Percentiles rank a stretch among this genome's conserved stretches.
These are phyloP conservation scores for Fraxinus americana DNA, from an alignment of 257 asterid species.

Conservation along the genomic window DNA sequence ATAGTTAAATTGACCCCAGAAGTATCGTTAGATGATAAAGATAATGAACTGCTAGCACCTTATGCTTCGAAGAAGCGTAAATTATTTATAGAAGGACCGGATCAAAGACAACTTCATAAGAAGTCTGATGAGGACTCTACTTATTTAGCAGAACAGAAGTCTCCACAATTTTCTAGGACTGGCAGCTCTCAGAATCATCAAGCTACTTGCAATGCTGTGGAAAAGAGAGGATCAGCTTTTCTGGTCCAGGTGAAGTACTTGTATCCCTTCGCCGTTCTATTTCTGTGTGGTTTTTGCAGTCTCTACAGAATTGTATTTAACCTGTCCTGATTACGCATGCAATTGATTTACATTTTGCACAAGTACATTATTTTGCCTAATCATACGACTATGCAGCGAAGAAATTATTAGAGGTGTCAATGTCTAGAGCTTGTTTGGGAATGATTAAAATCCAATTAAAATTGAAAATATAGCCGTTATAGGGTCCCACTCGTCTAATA, in stretches of 20 bases:
- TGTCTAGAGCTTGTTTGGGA: too few species aligned
- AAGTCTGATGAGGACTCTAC: conserved; percentile 25
- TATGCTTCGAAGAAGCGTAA: conserved; percentile 57
- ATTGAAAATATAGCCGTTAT: too few species aligned
- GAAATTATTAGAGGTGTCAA: neutral
- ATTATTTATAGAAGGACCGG: conserved; percentile 55
- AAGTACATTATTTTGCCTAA: neutral
- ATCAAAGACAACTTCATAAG: conserved; percentile 32
- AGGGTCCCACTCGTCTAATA: too few species aligned
- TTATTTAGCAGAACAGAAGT: conserved; percentile 39
- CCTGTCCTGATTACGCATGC: neutral
- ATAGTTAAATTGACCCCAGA: conserved; percentile 17
- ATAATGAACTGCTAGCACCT: conserved; percentile 42
- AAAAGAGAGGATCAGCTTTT: conserved; percentile 73
- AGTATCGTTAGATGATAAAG: conserved; percentile 38
- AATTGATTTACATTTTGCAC: neutral
- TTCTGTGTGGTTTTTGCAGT: neutral
- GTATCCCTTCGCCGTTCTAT: neutral
- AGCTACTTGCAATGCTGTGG: conserved; percentile 46
- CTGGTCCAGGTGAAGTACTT: conserved; percentile 64
- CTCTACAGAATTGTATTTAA: neutral
- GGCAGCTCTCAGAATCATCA: conserved; percentile 34
- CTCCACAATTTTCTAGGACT: conserved; percentile 27
- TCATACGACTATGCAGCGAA: neutral
- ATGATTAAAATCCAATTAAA: too few species aligned